phyloP scores from a whole-genome alignment of 306 rosid genomes.

The Mimosa bimucronata region DNA sequence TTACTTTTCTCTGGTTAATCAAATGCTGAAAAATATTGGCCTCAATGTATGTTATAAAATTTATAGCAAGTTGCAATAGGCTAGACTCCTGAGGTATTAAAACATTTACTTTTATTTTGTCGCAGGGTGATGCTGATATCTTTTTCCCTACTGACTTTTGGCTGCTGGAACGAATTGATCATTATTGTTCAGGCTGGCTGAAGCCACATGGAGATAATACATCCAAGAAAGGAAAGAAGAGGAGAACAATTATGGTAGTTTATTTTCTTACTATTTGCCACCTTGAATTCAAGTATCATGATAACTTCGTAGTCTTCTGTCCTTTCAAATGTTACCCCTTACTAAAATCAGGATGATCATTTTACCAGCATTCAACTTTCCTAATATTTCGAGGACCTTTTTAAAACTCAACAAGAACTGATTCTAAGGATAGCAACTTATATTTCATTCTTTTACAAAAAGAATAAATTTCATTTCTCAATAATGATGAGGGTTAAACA shows the following conservation, averaged over 20 bases:
- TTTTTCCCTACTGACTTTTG: conserved; percentile 93
- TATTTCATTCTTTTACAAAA: background rate
- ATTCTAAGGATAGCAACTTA: background rate
- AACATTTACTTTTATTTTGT: conserved; percentile 15
- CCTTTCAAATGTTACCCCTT: background rate
- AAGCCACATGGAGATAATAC: conserved; percentile 52
- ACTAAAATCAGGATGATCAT: background rate
- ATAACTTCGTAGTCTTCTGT: background rate
- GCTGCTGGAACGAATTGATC: conserved; percentile 85
- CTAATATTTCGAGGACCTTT: background rate
- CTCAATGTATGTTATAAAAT: background rate
- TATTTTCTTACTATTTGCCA: conserved; percentile 6
- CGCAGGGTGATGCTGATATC: conserved; percentile 95
- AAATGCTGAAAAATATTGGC: background rate
- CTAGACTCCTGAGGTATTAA: background rate
- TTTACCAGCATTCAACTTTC: background rate
- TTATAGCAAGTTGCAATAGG: background rate
- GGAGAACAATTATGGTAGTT: conserved; percentile 85
- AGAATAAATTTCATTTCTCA: background rate
- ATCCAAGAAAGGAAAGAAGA: conserved; percentile 76
- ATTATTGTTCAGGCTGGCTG: conserved; percentile 89
- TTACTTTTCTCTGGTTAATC: background rate
- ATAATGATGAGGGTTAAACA: background rate
- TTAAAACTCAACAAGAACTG: background rate
- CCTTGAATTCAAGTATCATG: background rate